Evolutionary conservation across 352 stramenopile genomes (phyloP).

Genomic region (Globisporangium viniferum): DNA sequence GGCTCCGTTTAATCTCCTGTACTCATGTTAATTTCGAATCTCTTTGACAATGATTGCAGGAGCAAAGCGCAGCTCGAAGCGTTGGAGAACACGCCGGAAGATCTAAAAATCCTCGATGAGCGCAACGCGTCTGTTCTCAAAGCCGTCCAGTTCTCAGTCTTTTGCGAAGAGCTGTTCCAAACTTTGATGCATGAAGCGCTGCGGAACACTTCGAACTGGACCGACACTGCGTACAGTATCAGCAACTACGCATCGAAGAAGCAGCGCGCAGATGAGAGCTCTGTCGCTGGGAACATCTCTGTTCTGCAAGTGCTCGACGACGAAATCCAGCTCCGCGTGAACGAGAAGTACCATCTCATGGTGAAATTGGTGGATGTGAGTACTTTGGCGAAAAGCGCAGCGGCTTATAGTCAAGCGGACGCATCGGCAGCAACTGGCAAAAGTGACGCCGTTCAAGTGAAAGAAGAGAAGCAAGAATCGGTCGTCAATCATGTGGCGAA

Average conservation of each 20-base stretch:
- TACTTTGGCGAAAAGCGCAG: conserved; percentile 22
- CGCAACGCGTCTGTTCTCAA: conserved; percentile 71
- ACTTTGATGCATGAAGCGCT: conserved; percentile 81
- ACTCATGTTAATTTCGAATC: not conserved
- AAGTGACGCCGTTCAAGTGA: conserved; percentile 22
- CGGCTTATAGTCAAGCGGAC: not conserved
- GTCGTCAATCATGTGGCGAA: conserved; percentile 9
- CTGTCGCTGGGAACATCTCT: conserved; percentile 39
- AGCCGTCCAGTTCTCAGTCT: conserved; percentile 84
- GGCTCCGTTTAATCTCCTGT: not conserved
- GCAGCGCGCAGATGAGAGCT: conserved; percentile 40
- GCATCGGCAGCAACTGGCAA: not conserved
- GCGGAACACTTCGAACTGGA: conserved; percentile 63
- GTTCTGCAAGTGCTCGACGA: conserved; percentile 82
- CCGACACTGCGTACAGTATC: conserved; percentile 60
- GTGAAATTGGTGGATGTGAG: conserved; percentile 72
- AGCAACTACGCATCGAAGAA: conserved; percentile 57
- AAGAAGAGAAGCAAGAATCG: conserved; percentile 35
- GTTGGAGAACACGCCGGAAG: conserved; percentile 57
- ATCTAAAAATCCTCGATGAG: conserved; percentile 58
- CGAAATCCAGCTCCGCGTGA: conserved; percentile 73
- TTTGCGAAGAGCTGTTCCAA: conserved; percentile 85
- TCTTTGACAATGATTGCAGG: conserved; percentile 23
- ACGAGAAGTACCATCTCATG: conserved; percentile 67
- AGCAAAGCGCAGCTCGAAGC: conserved; percentile 51